A percentile compares a stretch with the other conserved stretches of the same genome.
Evolutionary conservation across 306 rosid species (phyloP).

Genomic region (Lagenaria siceraria): DNA sequence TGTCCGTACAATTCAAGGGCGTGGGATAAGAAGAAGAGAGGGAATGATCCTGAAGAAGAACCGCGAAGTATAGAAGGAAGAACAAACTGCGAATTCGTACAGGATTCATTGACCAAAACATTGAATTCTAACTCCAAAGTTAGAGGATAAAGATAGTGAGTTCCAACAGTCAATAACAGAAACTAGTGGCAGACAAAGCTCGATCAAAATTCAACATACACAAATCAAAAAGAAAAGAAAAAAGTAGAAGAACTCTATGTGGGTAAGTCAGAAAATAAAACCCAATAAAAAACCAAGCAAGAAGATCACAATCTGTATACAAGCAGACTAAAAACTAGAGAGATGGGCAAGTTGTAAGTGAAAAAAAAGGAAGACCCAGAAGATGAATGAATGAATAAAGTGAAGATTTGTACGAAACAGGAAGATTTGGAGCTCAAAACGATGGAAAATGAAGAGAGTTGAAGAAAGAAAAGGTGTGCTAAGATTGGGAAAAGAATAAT

Average conservation of each 20-base stretch:
- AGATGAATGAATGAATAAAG: neutral
- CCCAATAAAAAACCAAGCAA: neutral
- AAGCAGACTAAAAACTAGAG: neutral
- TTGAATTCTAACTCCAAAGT: neutral
- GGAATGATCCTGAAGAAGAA: conserved; percentile 20
- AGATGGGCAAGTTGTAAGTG: neutral
- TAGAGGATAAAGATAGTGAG: neutral
- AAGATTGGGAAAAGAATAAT: neutral
- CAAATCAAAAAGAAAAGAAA: neutral
- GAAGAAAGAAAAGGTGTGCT: neutral
- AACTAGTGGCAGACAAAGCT: conserved; percentile 3
- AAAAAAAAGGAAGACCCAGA: neutral
- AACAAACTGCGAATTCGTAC: conserved; percentile 11
- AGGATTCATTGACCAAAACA: conserved; percentile 28
- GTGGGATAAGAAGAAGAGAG: conserved; percentile 25
- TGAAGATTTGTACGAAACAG: neutral
- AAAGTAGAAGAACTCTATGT: neutral
- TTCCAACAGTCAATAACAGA: neutral
- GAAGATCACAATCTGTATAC: neutral
- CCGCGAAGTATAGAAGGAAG: conserved; percentile 17
- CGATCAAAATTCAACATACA: neutral
- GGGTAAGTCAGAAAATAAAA: neutral
- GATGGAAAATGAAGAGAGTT: neutral
- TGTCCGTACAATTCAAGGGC: conserved; percentile 75
- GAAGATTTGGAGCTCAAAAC: neutral